Percentiles rank a stretch among this genome's conserved stretches.
Conservation (phyloP, 805 yeast species). For the Suhomyces sp. region DNA sequence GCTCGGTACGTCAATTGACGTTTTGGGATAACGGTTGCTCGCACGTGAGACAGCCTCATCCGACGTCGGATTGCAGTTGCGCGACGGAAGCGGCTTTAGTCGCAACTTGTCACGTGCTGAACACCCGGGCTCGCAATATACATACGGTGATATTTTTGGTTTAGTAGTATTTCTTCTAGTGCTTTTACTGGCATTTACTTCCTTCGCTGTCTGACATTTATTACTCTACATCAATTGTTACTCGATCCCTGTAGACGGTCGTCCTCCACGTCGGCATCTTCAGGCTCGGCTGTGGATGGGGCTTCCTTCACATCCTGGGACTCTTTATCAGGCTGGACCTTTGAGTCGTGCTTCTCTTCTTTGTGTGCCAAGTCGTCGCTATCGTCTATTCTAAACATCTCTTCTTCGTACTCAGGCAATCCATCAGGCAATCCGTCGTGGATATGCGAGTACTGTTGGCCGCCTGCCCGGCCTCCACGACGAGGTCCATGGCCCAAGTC, state of each 20-base stretch:
- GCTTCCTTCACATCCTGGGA: not conserved
- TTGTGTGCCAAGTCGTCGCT: constrained; percentile 31
- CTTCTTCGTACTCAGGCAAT: constrained; percentile 37
- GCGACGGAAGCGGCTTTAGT: not conserved
- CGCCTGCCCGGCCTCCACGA: not conserved
- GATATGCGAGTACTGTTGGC: not conserved
- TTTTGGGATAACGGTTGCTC: not conserved
- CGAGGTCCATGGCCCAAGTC: constrained; percentile 25
- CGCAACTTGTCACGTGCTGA: not conserved
- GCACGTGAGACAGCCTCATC: not conserved
- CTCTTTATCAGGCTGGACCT: not conserved
- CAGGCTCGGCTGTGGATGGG: not conserved
- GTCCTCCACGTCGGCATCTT: not conserved
- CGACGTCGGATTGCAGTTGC: not conserved
- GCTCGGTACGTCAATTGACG: not conserved
- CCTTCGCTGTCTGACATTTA: too few relatives aligned
- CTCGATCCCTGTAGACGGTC: not conserved
- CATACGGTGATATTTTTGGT: too few relatives aligned
- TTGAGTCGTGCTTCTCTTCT: not conserved
- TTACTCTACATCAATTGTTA: too few relatives aligned
- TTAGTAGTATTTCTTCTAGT: too few relatives aligned
- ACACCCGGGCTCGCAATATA: too few relatives aligned
- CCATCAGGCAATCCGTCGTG: constrained; percentile 34
- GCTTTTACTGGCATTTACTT: too few relatives aligned
- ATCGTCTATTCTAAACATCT: constrained; percentile 39